phyloP scores from a whole-genome alignment of 1,139 yeast genomes.

The Geotrichum australiense region DNA sequence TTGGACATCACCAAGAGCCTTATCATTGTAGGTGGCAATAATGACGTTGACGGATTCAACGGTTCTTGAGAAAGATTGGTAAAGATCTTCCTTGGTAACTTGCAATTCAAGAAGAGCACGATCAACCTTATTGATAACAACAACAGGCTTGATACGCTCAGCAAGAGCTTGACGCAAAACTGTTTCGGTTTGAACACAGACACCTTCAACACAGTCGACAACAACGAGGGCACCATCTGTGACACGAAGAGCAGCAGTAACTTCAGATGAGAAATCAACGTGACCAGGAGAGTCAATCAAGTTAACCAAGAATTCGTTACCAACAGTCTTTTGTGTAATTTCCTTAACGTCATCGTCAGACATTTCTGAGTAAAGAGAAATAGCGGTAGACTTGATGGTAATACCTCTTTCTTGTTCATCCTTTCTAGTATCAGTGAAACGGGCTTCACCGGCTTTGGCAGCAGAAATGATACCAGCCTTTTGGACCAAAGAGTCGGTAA shows the following conservation, averaged over 20 bases:
- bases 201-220: slow-evolving; percentile 99
- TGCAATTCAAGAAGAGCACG: slow-evolving; percentile 99
- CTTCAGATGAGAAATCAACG: slow-evolving; percentile 99
- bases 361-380: slow-evolving; percentile 90
- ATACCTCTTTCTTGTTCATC: slow-evolving; percentile 99
- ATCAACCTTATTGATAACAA: slow-evolving; percentile 97
- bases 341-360: slow-evolving; percentile 88
- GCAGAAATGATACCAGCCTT: slow-evolving; percentile 99
- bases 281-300: slow-evolving; percentile 99
- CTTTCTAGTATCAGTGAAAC: slow-evolving; percentile 99
- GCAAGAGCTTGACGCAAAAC: slow-evolving; percentile 98
- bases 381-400: slow-evolving; percentile 98
- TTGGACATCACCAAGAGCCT: slow-evolving; percentile 89
- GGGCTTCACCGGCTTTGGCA: slow-evolving; percentile 99
- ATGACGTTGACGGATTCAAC: slow-evolving; percentile 98
- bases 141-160: slow-evolving; percentile 99
- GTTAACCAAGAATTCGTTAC: slow-evolving; percentile 94
- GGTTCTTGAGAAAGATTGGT: slow-evolving; percentile 97
- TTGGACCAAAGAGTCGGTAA: slow-evolving; percentile 98
- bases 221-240: slow-evolving; percentile 99
- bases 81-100: slow-evolving; percentile 97
- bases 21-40: slow-evolving; percentile 91
- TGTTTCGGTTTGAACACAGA: slow-evolving; percentile 99
- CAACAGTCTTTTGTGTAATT: slow-evolving; percentile 89
- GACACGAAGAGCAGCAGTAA: slow-evolving; percentile 99